A percentile compares a stretch with the other conserved stretches of the same genome.
phyloP scores from a whole-genome alignment of 108 stramenopile genomes.

The Skeletonema costatum region DNA sequence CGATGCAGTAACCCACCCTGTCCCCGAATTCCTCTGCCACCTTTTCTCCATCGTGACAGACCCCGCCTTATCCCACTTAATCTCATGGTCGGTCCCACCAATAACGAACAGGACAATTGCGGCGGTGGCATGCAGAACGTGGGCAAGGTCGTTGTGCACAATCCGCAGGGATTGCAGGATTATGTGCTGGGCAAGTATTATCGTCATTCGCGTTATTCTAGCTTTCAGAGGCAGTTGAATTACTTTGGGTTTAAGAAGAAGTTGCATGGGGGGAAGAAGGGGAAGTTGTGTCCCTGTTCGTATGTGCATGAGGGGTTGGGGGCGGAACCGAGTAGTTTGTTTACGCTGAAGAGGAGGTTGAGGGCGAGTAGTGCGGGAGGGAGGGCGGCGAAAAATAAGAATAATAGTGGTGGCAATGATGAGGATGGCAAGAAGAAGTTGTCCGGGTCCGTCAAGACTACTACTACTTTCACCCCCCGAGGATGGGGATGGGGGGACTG shows the following conservation, averaged over 20 bases:
- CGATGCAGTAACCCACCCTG: conserved; percentile 28
- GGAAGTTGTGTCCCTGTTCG: conserved; percentile 51
- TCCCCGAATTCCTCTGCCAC: conserved; percentile 58
- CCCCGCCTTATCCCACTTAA: conserved; percentile 19
- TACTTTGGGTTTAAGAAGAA: conserved; percentile 65
- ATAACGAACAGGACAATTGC: conserved; percentile 11
- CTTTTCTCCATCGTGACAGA: conserved; percentile 54
- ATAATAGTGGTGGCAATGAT: neutral
- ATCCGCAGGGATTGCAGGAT: conserved; percentile 40
- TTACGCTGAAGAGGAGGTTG: conserved; percentile 39
- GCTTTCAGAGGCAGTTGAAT: conserved; percentile 59
- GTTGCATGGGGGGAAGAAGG: conserved; percentile 44
- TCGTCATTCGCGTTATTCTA: conserved; percentile 54
- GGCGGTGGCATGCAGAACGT: conserved; percentile 29
- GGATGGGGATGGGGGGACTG: neutral
- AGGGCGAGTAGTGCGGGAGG: neutral
- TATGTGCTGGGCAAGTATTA: conserved; percentile 51
- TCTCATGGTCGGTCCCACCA: conserved; percentile 41
- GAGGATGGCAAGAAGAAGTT: neutral
- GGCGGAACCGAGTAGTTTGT: conserved; percentile 25
- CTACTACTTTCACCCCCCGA: neutral
- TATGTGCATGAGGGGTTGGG: conserved; percentile 49
- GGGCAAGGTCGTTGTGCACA: conserved; percentile 49
- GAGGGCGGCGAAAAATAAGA: neutral
- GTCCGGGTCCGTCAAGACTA: neutral